Evolutionary conservation across 2,329 filamentous ascomycete genomes (phyloP).

Genomic region (Sclerotinia minor): DNA sequence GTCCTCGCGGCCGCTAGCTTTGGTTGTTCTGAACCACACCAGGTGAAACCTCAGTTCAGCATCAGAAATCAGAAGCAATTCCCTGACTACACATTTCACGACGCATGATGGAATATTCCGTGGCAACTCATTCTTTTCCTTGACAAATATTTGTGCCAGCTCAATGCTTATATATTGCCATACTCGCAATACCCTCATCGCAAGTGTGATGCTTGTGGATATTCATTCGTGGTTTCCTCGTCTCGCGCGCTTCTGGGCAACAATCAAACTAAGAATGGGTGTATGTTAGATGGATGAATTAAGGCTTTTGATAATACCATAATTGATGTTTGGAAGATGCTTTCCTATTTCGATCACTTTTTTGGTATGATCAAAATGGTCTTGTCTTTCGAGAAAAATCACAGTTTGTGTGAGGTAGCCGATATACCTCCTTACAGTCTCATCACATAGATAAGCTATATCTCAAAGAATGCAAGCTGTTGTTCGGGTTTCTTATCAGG

Average conservation of each 20-base stretch:
- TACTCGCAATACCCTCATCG: background rate
- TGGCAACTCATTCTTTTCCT: too few species aligned
- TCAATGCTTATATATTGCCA: background rate
- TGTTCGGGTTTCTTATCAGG: background rate
- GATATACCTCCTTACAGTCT: background rate
- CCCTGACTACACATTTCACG: background rate
- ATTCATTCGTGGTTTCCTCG: background rate
- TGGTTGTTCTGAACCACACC: background rate
- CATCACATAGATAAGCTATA: background rate
- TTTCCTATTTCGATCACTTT: background rate
- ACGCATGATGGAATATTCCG: too few species aligned
- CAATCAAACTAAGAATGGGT: background rate
- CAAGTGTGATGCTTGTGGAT: background rate
- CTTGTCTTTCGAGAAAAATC: background rate
- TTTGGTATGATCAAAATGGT: background rate
- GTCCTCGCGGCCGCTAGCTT: constrained; percentile 1
- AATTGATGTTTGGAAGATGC: background rate
- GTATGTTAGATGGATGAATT: background rate
- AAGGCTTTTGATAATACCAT: background rate
- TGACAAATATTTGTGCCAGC: too few species aligned
- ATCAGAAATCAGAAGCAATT: constrained; percentile 3
- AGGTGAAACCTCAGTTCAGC: background rate
- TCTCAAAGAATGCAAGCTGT: background rate
- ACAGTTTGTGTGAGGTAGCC: background rate
- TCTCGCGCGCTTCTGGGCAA: background rate